phyloP scores from a whole-genome alignment of 192 early-diverging fungal genomes.

The Mortierella claussenii region DNA sequence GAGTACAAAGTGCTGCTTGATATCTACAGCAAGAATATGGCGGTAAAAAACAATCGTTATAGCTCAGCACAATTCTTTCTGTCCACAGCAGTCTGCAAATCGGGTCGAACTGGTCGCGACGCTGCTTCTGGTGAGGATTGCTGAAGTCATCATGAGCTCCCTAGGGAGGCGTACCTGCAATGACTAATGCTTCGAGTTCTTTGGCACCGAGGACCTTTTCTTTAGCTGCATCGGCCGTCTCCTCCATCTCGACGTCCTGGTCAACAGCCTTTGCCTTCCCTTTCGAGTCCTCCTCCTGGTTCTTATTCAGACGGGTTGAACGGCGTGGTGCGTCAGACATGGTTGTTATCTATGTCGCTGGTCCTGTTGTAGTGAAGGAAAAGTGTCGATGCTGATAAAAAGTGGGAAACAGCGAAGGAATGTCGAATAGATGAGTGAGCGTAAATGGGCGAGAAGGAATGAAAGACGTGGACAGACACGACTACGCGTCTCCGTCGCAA shows the following conservation, averaged over 20 bases:
- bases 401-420: too few relatives aligned
- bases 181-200: conserved; percentile 44
- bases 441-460: neutral
- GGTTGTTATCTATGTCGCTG: neutral
- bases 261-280: conserved; percentile 42
- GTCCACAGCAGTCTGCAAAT: neutral
- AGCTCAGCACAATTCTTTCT: neutral
- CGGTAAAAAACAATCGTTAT: neutral
- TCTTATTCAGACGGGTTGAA: conserved; percentile 47
- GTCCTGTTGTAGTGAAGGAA: too few relatives aligned
- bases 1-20: conserved; percentile 85
- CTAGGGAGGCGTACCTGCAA: conserved; percentile 27
- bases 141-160: too few relatives aligned
- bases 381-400: too few relatives aligned
- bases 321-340: conserved; percentile 55
- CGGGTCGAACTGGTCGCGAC: neutral
- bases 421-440: neutral
- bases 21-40: conserved; percentile 66
- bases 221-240: conserved; percentile 22
- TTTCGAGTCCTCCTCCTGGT: conserved; percentile 47
- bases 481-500: too few relatives aligned
- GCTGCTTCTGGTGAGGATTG: too few relatives aligned
- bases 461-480: too few relatives aligned
- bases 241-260: conserved; percentile 52
- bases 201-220: conserved; percentile 43